Conservation (phyloP, 1,139 yeast species). For the Yamadazyma triangularis region DNA sequence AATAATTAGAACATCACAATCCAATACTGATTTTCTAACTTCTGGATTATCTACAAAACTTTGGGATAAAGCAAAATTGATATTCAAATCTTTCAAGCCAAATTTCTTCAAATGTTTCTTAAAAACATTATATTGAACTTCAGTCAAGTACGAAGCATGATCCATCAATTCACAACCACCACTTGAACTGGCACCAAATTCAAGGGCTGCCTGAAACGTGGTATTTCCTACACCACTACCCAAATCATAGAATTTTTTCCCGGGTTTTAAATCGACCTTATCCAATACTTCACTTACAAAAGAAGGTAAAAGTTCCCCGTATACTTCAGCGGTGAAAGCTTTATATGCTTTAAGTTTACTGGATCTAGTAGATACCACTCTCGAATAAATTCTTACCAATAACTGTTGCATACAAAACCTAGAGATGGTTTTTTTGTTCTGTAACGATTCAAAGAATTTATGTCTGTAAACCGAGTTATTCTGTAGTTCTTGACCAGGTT, state of each 20-base stretch:
- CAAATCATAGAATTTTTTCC: slow-evolving; percentile 67
- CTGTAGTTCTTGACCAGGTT: background rate
- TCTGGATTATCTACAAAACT: slow-evolving; percentile 65
- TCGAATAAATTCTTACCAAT: slow-evolving; percentile 64
- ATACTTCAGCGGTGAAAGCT: slow-evolving; percentile 87
- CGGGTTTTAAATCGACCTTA: slow-evolving; percentile 53
- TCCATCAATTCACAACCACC: slow-evolving; percentile 91
- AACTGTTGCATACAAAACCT: slow-evolving; percentile 61
- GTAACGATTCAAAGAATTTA: slow-evolving; percentile 28
- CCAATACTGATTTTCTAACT: slow-evolving; percentile 50
- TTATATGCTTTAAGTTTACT: slow-evolving; percentile 63
- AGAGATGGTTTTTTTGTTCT: slow-evolving; percentile 42
- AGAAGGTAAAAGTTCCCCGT: slow-evolving; percentile 83
- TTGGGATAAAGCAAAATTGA: slow-evolving; percentile 58
- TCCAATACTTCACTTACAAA: slow-evolving; percentile 67
- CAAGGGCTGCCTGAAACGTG: slow-evolving; percentile 83
- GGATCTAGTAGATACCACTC: slow-evolving; percentile 76
- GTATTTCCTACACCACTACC: slow-evolving; percentile 97
- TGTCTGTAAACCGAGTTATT: slow-evolving; percentile 13
- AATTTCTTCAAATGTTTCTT: slow-evolving; percentile 52
- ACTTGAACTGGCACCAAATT: slow-evolving; percentile 69
- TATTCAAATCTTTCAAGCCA: slow-evolving; percentile 57
- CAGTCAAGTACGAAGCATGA: slow-evolving; percentile 70
- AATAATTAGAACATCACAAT: slow-evolving; percentile 69
- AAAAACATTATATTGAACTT: slow-evolving; percentile 55